Percentiles rank a stretch among this genome's conserved stretches.
Evolutionary conservation across 2,329 filamentous ascomycete species (phyloP).

Genomic region (Apiospora marii): DNA sequence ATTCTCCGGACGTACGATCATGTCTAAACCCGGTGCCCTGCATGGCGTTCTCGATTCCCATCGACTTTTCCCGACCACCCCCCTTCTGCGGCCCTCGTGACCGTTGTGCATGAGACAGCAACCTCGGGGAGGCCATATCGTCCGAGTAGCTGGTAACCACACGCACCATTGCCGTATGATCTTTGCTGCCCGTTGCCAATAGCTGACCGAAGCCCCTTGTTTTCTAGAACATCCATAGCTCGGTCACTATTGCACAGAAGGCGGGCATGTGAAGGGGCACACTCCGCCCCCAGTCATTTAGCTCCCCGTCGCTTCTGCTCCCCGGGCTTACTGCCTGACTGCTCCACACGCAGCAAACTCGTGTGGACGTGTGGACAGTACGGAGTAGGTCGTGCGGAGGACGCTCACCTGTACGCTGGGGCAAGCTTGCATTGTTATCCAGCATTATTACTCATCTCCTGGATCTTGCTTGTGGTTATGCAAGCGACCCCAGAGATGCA

Average conservation of each 20-base stretch:
- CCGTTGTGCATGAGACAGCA: conserved; percentile 7
- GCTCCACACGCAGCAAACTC: not conserved
- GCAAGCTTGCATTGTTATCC: not conserved
- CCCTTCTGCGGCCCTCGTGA: conserved; percentile 1
- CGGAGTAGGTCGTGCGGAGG: not conserved
- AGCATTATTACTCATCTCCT: conserved; percentile 3
- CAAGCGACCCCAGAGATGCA: not conserved
- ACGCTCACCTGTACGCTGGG: not conserved
- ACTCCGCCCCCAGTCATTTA: conserved; percentile 16
- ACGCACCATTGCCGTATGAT: conserved; percentile 7
- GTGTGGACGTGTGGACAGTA: too few species aligned
- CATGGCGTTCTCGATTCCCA: conserved; percentile 2
- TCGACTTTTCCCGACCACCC: not conserved
- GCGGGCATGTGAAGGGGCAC: conserved; percentile 14
- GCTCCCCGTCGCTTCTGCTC: conserved; percentile 16
- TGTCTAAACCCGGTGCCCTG: not conserved
- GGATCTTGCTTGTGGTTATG: not conserved
- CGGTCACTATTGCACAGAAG: conserved; percentile 6
- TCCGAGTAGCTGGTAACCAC: not conserved
- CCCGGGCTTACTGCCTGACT: conserved; percentile 2
- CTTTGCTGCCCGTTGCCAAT: not conserved
- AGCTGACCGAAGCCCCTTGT: not conserved
- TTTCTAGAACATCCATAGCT: conserved; percentile 18
- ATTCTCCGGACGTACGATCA: conserved; percentile 16
- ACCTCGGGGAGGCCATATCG: conserved; percentile 3